Evolutionary conservation across 805 yeast species (phyloP).

Genomic region (Yarrowia keelungensis): DNA sequence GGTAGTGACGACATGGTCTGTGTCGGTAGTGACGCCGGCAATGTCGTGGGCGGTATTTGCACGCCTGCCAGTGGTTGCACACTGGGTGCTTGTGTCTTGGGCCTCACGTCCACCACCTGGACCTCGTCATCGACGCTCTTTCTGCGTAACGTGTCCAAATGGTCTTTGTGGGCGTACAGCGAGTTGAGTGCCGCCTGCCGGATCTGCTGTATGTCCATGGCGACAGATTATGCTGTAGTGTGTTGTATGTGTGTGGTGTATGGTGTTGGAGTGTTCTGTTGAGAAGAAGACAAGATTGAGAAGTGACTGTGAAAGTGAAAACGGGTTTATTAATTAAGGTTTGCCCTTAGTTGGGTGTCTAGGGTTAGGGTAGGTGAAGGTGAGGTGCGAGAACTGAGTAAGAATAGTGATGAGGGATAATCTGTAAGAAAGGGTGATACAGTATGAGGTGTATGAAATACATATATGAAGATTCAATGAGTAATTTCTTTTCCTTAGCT

Average conservation of each 20-base stretch:
- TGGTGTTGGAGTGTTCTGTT: not conserved
- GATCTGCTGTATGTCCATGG: constrained; percentile 28
- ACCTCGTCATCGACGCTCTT: not conserved
- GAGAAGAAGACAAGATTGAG: not conserved
- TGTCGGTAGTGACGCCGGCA: not conserved
- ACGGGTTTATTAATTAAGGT: not conserved
- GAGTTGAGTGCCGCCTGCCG: constrained; percentile 38
- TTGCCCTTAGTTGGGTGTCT: not conserved
- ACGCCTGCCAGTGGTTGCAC: not conserved
- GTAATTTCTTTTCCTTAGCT: too few species aligned
- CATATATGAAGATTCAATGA: too few species aligned
- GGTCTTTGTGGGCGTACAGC: constrained; percentile 30
- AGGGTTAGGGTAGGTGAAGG: not conserved
- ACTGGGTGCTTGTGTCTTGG: not conserved
- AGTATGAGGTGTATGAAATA: too few species aligned
- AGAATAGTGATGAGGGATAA: too few species aligned
- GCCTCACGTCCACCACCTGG: not conserved
- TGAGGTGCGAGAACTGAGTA: too few species aligned
- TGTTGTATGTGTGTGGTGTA: not conserved
- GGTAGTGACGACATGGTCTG: not conserved
- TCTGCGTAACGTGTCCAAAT: constrained; percentile 4
- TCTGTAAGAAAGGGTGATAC: too few species aligned
- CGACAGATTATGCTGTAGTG: not conserved
- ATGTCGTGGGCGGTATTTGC: not conserved
- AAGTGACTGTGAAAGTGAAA: not conserved